Base-by-base conservation (phyloP, 2,329 filamentous ascomycete species). In the Diaporthe australafricana region DNA sequence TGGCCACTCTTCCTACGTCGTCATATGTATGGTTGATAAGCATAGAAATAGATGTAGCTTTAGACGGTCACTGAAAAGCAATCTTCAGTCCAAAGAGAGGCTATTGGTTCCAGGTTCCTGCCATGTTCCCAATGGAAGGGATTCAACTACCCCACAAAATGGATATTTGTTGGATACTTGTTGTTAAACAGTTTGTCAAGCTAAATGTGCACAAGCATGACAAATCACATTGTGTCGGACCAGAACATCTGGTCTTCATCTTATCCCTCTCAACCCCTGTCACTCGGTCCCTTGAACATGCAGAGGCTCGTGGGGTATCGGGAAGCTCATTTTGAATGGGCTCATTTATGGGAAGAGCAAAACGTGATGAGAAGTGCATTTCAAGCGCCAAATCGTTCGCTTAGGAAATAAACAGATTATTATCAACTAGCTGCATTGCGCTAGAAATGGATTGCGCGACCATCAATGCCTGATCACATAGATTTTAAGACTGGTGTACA, bases 291-390 rank as follows among this genome's bases (percentile, higher is more conserved):
- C 60, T 63, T 35, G 30, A 30, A 12, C 6, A 27, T 30, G 60
- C 60, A 63, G 60, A 11, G 22, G 20, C 2, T 48, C 47, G 42
- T 48, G 60, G 57, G n/a, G 32, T 20, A 47, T 1, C 3, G 6
- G 11, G 57, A 20, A 11, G 40, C 57, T 63, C 57, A 47, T 63
- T 47, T 63, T n/a, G 40, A 48, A 35, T 48, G 42, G 60, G 60
- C 42, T 25, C 60, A 63, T 32, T 25, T 6, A n/a, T 48, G 60
- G 60, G 32, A 48, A 48, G 42, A 47, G 57, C 40, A 35, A 17
- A 16, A 25, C 6, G 38, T 12, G 16, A 45, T 4, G 9, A 12
- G 6, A 8, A 48, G 60, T 38, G 5, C 7, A 16, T 16, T 25
- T 17, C 20, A 17, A 35, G 16, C 32, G 27, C 2, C 20, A 17